Base-by-base conservation (phyloP, 83 land plant species). In the Picea mariana region DNA sequence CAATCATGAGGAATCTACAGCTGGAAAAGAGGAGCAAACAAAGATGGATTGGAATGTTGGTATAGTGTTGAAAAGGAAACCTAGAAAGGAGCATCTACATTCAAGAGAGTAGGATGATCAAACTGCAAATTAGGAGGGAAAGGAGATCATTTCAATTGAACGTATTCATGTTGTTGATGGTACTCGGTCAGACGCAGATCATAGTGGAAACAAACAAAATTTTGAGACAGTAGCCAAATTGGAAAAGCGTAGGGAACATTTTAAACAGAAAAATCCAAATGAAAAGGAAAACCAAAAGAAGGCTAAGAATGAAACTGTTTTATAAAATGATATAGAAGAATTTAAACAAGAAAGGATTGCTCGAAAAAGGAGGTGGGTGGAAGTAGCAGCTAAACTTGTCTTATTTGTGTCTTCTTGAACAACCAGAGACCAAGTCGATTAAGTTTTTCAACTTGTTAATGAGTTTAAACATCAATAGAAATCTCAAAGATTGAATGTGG, bases 331-430 rank as follows among this genome's bases (percentile, higher is more conserved):
- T 18, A 84, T 65, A 44, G 92, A 88, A 31, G 95, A 91, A 75
- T 79, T 94, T 61, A 96, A 94, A 81, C 91, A 85, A 58, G 98
- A 96, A 84, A 88, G 98, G 17, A 97, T 97, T 40, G 91, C 98
- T 12, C 82, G 98, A 38, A 96, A 94, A 79, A 79, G 98, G 75
- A 86, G 97, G 86, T 96, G 98, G 98, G 88, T 12, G 79, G 90
- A 49, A 86, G 78, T 84, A 81, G 90, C 60, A 86, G 78, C 86
- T 91, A 71, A 79, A 42, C n/a, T 44, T 44, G 55, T 40, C 18
- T 18, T 42, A 40, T 42, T 42, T 17, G 7, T 9, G 34, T 40
- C 21, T 40, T 71, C 52, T 9, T 71, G 52, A 71, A 71, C 23
- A 71, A 21, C 7, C 47, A 44, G 31, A 27, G 31, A 27, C 31